Base-by-base conservation (phyloP, 495 filamentous ascomycete genomes). In the Elaphomyces granulatus region DNA sequence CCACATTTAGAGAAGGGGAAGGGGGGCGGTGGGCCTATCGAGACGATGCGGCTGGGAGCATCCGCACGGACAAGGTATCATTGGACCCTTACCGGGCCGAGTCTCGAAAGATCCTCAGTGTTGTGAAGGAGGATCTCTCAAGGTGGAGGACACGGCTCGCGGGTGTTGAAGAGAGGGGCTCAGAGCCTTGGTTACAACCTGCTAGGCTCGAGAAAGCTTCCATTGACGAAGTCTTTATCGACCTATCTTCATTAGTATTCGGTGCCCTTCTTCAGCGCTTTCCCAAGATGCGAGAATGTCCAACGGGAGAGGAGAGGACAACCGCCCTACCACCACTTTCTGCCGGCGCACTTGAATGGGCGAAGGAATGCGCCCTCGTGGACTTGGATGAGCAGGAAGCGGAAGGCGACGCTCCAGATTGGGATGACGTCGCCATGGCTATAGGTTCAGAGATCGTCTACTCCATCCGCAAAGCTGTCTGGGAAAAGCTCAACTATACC, bases 1-100 rank as follows among this genome's bases (percentile, higher is more conserved):
- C 90, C 20, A 96, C 88, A 2, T 98, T 92, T 75, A 75, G 76
- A 47, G 86, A 94, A 51, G 92, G 92, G 0, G 83, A 94, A 28
- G 80, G 77, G 37, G 64, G 62, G 8, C 79, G 74, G 48, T 96
- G 90, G 90, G 81, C 77, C 9, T 98, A 98, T 57, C 76, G 78
- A 32, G 74, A 81, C n/a, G 83, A 93, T 54, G 78, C 81, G 9
- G 69, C 58, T 36, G 66, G 52, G 26, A 75, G 80, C 50, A 88
- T 95, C 40, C 77, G 71, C 4, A 87, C 81, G 20, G 80, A 93
- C 51, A 98, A 98, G 57, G 87, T 95, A 16, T 87, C 81, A 6
- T 63, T 98, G 31, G 90, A 98, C 56, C 87, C 86, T 19, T 98
- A 98, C 58, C 71, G 92, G 20, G 73, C 79, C 17, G 77, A 95